phyloP scores from a whole-genome alignment of 2,329 filamentous ascomycete genomes.

The Fusarium concolor region DNA sequence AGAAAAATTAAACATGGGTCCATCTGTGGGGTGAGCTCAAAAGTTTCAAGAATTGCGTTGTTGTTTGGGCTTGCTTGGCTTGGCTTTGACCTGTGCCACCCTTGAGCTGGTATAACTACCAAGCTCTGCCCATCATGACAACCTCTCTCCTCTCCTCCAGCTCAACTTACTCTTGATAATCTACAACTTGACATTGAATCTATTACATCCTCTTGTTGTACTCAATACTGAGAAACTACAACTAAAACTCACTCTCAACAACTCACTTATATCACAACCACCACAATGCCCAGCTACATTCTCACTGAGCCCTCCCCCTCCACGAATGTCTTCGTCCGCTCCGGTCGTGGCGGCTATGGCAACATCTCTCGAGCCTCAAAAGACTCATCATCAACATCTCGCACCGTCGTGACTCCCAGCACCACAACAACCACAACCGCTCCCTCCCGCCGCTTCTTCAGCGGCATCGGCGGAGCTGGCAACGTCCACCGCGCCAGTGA shows the following conservation, averaged over 20 bases:
- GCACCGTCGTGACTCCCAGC: conserved; percentile 57
- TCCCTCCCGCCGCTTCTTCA: conserved; percentile 66
- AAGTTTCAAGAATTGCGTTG: conserved; percentile 13
- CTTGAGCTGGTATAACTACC: conserved; percentile 41
- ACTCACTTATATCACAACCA: conserved; percentile 21
- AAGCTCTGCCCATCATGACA: conserved; percentile 36
- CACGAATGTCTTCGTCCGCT: conserved; percentile 56
- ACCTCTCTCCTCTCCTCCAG: conserved; percentile 22
- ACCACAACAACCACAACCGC: conserved; percentile 51
- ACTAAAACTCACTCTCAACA: conserved; percentile 11
- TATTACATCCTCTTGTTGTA: background rate
- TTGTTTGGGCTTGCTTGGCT: conserved; percentile 1
- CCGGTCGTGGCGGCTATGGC: conserved; percentile 67
- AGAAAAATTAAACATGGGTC: conserved; percentile 15
- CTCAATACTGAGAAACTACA: conserved; percentile 4
- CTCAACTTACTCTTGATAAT: conserved; percentile 6
- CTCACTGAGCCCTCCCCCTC: conserved; percentile 50
- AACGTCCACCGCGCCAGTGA: conserved; percentile 65
- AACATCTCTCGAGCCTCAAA: conserved; percentile 65
- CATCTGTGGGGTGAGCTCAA: conserved; percentile 44
- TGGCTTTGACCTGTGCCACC: conserved; percentile 8
- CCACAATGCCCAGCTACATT: conserved; percentile 50
- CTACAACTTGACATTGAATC: background rate
- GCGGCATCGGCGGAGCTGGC: conserved; percentile 74
- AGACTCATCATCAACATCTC: conserved; percentile 58